phyloP scores from a whole-genome alignment of 2,329 filamentous ascomycete species.

The Colletotrichum sp. region DNA sequence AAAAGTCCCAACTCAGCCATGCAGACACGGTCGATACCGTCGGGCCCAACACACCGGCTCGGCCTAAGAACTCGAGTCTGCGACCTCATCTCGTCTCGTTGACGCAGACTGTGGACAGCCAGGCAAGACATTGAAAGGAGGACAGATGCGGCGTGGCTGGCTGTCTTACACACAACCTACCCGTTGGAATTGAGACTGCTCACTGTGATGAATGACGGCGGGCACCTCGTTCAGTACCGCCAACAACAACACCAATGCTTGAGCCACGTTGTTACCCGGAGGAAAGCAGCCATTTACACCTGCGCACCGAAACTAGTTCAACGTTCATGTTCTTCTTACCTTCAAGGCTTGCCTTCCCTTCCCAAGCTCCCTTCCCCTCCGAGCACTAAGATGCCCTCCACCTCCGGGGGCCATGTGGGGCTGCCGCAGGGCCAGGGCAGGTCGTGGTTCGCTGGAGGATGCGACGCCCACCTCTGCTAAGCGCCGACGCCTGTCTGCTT shows the following conservation, averaged over 20 bases:
- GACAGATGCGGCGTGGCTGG: not conserved
- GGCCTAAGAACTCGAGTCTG: not conserved
- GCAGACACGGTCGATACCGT: not conserved
- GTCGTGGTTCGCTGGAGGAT: conserved; percentile 45
- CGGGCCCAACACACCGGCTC: not conserved
- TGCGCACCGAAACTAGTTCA: not conserved
- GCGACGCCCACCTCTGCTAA: conserved; percentile 53
- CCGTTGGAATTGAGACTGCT: not conserved
- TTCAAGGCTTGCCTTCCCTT: not conserved
- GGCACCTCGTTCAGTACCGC: not conserved
- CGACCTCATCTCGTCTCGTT: not conserved
- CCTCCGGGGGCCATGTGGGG: not conserved
- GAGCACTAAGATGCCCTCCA: not conserved
- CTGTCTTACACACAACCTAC: not conserved
- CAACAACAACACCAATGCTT: not conserved
- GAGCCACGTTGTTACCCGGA: not conserved
- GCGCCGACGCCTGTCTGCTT: conserved; percentile 60
- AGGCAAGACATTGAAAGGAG: not conserved
- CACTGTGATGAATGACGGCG: not conserved
- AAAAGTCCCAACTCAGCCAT: not conserved
- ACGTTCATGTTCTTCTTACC: not conserved
- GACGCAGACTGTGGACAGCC: not conserved
- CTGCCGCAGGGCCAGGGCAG: conserved; percentile 33
- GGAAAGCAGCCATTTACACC: not conserved
- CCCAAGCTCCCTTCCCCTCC: not conserved